Percentiles rank a stretch among this genome's conserved stretches.
These are phyloP conservation scores for Gymnopus androsaceus DNA, from an alignment of 1,284 basidiomycete genomes.

Conservation along the genomic window DNA sequence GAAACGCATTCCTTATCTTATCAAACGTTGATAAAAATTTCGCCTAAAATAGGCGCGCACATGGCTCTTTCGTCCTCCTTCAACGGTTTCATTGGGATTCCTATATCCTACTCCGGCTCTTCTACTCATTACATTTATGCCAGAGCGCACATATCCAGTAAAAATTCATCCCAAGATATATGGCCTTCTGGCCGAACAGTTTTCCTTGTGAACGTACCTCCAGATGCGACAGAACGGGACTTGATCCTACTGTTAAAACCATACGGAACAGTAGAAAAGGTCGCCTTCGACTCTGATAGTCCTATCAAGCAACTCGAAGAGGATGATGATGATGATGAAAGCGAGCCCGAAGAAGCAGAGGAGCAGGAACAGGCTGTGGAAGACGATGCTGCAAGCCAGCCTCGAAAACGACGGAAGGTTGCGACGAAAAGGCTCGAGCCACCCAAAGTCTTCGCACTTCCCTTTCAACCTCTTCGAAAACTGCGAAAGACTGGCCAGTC, in stretches of 20 bases:
- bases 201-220: slow-evolving; percentile 85
- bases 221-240: slow-evolving; percentile 81
- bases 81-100: slow-evolving; percentile 62
- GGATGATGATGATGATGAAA: slow-evolving; percentile 39
- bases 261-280: slow-evolving; percentile 75
- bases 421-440: slow-evolving; percentile 32
- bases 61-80: slow-evolving; percentile 33
- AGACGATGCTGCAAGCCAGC: slow-evolving; percentile 36
- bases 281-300: slow-evolving; percentile 58
- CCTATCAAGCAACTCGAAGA: slow-evolving; percentile 26
- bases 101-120: slow-evolving; percentile 52
- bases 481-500: slow-evolving; percentile 64
- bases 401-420: slow-evolving; percentile 51
- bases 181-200: slow-evolving; percentile 75
- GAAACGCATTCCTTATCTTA: too few species aligned
- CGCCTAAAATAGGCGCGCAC: background rate
- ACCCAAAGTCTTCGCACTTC: slow-evolving; percentile 60
- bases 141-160: slow-evolving; percentile 53
- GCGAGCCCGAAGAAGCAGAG: slow-evolving; percentile 38
- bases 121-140: slow-evolving; percentile 67
- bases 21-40: background rate
- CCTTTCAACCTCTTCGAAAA: slow-evolving; percentile 52
- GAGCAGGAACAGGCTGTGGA: slow-evolving; percentile 34
- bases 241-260: slow-evolving; percentile 71
- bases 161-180: slow-evolving; percentile 35